Conservation (phyloP, 495 filamentous ascomycete species). For the Xylaria grammica region DNA sequence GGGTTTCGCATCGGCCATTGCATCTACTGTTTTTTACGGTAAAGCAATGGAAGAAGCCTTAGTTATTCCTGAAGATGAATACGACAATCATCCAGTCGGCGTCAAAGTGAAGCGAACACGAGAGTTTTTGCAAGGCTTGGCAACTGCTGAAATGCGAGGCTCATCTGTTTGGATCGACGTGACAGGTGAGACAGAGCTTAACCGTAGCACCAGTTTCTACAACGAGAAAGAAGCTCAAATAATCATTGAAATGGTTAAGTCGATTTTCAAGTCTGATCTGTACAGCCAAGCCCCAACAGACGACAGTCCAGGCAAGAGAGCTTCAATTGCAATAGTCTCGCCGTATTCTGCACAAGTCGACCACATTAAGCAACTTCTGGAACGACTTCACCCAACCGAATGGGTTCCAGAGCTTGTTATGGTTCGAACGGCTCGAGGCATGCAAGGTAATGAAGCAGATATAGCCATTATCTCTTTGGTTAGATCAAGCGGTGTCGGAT, state of each 20-base stretch:
- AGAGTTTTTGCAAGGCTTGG: too few relatives aligned
- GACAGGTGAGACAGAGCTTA: not conserved
- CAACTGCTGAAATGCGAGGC: not conserved
- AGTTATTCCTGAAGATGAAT: too few relatives aligned
- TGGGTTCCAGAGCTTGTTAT: not conserved
- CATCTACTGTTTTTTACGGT: not conserved
- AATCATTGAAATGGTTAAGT: not conserved
- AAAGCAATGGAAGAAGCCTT: too few relatives aligned
- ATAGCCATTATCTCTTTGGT: not conserved
- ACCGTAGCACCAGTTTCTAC: not conserved
- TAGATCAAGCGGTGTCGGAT: too few relatives aligned
- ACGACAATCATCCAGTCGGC: too few relatives aligned
- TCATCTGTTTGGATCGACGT: not conserved
- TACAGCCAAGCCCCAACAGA: not conserved
- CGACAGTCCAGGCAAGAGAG: not conserved
- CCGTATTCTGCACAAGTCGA: not conserved
- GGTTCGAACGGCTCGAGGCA: not conserved
- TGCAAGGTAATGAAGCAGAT: not conserved
- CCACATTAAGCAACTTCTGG: not conserved
- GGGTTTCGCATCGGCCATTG: not conserved
- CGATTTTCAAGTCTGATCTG: not conserved
- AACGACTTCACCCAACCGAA: not conserved
- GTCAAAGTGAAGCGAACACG: too few relatives aligned
- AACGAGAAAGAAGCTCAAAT: not conserved
- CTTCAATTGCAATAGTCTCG: not conserved